Percentiles rank a stretch among this genome's conserved stretches.
phyloP scores from a whole-genome alignment of 2,329 filamentous ascomycete genomes.

The Tolypocladium sp. region DNA sequence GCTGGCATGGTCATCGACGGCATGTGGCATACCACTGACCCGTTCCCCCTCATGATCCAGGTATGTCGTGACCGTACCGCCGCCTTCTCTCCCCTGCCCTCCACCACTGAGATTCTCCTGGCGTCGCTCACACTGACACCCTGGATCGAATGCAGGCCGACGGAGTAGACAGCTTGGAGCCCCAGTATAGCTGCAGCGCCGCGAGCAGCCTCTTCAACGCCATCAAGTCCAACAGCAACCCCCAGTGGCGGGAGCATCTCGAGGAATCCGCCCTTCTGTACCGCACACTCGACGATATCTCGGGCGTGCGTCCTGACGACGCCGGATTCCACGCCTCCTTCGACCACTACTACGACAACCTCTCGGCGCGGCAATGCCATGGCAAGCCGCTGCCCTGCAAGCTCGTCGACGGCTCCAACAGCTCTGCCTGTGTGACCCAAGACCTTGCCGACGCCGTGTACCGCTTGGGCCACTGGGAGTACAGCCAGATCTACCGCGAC shows the following conservation, averaged over 20 bases:
- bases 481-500: conserved; percentile 69
- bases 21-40: conserved; percentile 46
- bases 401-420: conserved; percentile 31
- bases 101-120: neutral
- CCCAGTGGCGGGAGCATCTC: conserved; percentile 57
- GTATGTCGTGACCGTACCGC: conserved; percentile 7
- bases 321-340: conserved; percentile 60
- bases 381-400: conserved; percentile 63
- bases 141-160: conserved; percentile 25
- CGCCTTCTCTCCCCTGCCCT: neutral
- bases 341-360: conserved; percentile 80
- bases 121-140: neutral
- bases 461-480: conserved; percentile 71
- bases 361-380: conserved; percentile 72
- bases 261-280: conserved; percentile 46
- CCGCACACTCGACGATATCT: conserved; percentile 54
- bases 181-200: conserved; percentile 56
- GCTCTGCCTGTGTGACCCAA: conserved; percentile 52
- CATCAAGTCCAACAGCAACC: conserved; percentile 34
- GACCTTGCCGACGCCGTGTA: conserved; percentile 60
- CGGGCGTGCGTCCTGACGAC: conserved; percentile 49
- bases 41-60: conserved; percentile 39
- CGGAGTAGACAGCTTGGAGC: conserved; percentile 64
- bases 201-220: conserved; percentile 31
- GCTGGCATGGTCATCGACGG: conserved; percentile 65